These are phyloP conservation scores for Acanthamoeba sp. DNA, from an alignment of 208 protist genomes.

Conservation along the genomic window DNA sequence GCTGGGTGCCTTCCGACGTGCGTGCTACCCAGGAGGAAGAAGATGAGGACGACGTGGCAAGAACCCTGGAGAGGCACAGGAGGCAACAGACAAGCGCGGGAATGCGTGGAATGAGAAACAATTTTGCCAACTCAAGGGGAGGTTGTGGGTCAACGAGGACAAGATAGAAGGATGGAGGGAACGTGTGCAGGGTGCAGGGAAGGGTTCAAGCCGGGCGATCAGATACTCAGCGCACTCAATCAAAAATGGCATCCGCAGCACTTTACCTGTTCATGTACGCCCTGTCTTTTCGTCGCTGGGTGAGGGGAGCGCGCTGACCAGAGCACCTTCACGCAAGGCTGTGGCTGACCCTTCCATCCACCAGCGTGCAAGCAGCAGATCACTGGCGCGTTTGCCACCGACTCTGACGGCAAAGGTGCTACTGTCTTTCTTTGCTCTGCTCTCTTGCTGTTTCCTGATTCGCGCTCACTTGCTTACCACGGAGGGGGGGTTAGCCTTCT, in stretches of 20 bases:
- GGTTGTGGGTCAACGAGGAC: no score
- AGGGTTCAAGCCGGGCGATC: neutral
- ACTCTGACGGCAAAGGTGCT: neutral
- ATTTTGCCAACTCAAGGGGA: no score
- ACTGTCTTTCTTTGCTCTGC: neutral
- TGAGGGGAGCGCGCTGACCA: neutral
- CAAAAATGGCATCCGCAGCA: neutral
- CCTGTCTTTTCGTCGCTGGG: neutral
- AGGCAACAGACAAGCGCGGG: no score
- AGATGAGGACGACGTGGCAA: no score
- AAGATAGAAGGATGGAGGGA: neutral
- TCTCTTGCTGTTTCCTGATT: no score
- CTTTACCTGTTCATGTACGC: neutral
- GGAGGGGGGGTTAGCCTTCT: neutral
- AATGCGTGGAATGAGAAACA: no score
- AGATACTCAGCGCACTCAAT: neutral
- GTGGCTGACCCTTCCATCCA: no score
- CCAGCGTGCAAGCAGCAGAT: constrained; percentile 1
- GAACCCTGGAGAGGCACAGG: no score
- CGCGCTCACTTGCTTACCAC: neutral
- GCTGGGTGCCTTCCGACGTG: no score
- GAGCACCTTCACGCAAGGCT: no score
- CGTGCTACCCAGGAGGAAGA: no score
- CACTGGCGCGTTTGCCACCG: neutral
- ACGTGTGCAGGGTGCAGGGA: neutral